A percentile compares a stretch with the other conserved stretches of the same genome.
Conservation (phyloP, 164 flowering plant genomes). For the Magnolia kwangsiensis region DNA sequence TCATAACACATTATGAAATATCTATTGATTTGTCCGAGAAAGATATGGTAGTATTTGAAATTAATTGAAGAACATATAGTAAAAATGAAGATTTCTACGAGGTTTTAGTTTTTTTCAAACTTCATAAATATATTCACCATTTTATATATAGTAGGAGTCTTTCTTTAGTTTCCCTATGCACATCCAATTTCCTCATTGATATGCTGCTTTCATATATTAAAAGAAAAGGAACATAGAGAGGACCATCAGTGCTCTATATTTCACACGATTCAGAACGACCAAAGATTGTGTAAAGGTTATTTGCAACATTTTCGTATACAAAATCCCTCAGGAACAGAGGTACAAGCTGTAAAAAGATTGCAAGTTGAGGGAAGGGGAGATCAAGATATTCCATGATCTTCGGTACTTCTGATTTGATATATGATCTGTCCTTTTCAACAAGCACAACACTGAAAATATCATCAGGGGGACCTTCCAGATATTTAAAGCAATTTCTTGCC, state of each 20-base stretch:
- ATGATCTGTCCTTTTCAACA: conserved; percentile 85
- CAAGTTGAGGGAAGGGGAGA: conserved; percentile 86
- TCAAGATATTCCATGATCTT: conserved; percentile 93
- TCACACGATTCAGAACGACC: conserved; percentile 90
- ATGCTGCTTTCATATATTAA: background rate
- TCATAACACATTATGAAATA: too few relatives aligned
- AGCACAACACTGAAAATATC: conserved; percentile 98
- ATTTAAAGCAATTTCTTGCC: conserved; percentile 73
- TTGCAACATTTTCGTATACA: conserved; percentile 78
- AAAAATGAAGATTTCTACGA: too few relatives aligned
- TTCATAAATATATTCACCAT: background rate
- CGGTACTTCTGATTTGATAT: conserved; percentile 84
- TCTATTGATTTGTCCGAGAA: too few relatives aligned
- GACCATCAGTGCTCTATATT: conserved; percentile 22
- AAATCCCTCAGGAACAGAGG: conserved; percentile 82
- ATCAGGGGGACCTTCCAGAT: conserved; percentile 88
- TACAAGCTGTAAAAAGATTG: conserved; percentile 64
- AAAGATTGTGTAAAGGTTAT: conserved; percentile 75
- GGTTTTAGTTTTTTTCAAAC: too few relatives aligned
- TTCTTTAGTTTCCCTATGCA: background rate
- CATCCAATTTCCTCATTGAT: background rate
- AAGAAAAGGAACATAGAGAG: background rate
- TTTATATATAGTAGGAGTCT: background rate
- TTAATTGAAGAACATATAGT: too few relatives aligned
- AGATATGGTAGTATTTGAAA: too few relatives aligned